Evolutionary conservation across 805 yeast genomes (phyloP), one percentile per base, ranked within the genome.

Genomic region (Monosporozyma servazzii): DNA sequence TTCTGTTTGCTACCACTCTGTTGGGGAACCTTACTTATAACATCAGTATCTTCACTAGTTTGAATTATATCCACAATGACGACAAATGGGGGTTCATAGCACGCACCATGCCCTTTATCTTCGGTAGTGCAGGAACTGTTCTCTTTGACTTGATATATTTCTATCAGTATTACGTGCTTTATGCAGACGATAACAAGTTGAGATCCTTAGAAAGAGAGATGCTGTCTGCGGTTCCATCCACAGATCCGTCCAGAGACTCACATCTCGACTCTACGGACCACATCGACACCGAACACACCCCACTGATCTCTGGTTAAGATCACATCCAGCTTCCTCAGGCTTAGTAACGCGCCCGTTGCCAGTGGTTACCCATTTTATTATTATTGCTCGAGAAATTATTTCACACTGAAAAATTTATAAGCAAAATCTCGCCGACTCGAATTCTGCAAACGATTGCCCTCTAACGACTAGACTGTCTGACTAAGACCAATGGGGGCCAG

Each of bases 71-170:
- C 30, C 54, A 58, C 7, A 62, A 69, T 15, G 68, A 66, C 1
- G 68, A 72, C 41, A 71, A 70, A 57, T 57, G 56, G 50, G 69
- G 57, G 7, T 90, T 86, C 61, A 67, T 88, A 27, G 56, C 71
- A 56, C 81, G 79, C 46, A 96, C 89, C 60, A 64, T 88, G 49
- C 96, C 97, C 0, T 90, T 83, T 62, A 74, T 91, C 31, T 61
- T 88, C 25, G 96, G 97, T 1, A 82, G 93, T 56, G 77, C 88
- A 0, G 96, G 97, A 7, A 89, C 97, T 0, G 76, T 89, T 18
- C 57, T 81, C 2, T 88, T 90, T 66, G 97, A 90, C 64, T 54
- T 81, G 39, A 69, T 79, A 3, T 84, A 83, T 62, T 82, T 84
- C 59, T 82, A 81, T 62, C 93, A 85, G 61, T 69, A 66, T 53